Percentiles rank a stretch among this genome's conserved stretches.
Conservation (phyloP, 2,329 filamentous ascomycete species). For the Colletotrichum incanum region DNA sequence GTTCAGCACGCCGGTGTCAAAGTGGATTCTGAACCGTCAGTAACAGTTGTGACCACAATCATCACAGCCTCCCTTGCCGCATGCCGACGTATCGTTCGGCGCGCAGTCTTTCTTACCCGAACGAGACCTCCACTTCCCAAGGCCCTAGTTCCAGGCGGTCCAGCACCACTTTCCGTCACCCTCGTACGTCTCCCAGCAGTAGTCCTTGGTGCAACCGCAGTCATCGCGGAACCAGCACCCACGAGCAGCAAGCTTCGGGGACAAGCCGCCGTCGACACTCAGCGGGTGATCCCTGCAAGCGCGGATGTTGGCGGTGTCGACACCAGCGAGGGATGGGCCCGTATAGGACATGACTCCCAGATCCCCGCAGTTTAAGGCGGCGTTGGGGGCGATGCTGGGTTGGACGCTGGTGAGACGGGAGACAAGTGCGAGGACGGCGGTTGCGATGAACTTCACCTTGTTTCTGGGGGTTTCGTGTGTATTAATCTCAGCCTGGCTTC, state of each 20-base stretch:
- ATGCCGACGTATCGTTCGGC: not conserved
- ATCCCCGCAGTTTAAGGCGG: not conserved
- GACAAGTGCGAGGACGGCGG: not conserved
- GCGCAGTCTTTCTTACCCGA: slow-evolving; percentile 1
- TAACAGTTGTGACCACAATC: not conserved
- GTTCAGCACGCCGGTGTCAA: too few species aligned
- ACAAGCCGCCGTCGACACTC: not conserved
- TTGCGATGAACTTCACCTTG: not conserved
- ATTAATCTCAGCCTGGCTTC: not conserved
- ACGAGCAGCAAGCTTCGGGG: not conserved
- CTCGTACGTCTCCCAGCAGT: slow-evolving; percentile 12
- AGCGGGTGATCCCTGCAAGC: slow-evolving; percentile 13
- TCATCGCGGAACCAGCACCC: slow-evolving; percentile 12
- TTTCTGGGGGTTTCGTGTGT: not conserved
- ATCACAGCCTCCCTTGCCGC: not conserved
- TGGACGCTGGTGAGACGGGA: not conserved
- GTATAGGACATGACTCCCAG: slow-evolving; percentile 22
- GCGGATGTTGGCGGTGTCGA: not conserved
- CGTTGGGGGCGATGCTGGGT: not conserved
- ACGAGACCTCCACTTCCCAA: slow-evolving; percentile 10
- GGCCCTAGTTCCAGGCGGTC: not conserved
- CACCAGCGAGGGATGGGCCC: not conserved
- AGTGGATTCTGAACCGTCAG: not conserved
- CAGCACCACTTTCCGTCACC: slow-evolving; percentile 11
- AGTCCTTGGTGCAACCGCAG: slow-evolving; percentile 2